Percentiles rank a stretch among this genome's conserved stretches.
phyloP scores from a whole-genome alignment of 768 basidiomycete species.

The Hypsizygus marmoreus region DNA sequence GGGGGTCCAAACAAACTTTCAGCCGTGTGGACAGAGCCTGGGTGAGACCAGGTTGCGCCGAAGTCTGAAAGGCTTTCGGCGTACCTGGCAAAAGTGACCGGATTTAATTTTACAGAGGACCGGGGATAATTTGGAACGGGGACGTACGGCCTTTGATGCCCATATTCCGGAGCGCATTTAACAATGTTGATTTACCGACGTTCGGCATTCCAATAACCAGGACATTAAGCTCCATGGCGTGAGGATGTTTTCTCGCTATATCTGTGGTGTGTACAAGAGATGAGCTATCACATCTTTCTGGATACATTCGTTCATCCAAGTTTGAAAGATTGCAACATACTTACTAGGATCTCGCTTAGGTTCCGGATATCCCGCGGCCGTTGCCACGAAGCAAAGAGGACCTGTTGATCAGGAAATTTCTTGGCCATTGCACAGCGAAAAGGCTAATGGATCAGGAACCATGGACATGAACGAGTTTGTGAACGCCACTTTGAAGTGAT shows the following conservation, averaged over 20 bases:
- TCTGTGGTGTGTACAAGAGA: constrained; percentile 48
- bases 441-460: constrained; percentile 46
- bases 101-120: constrained; percentile 7
- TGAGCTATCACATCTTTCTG: constrained; percentile 9
- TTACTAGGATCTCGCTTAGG: constrained; percentile 69
- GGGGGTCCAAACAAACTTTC: constrained; percentile 77
- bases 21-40: constrained; percentile 86
- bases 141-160: constrained; percentile 85
- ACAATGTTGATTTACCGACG: constrained; percentile 93
- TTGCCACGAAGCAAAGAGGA: constrained; percentile 76
- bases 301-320: constrained; percentile 12
- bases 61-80: constrained; percentile 89
- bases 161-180: constrained; percentile 86
- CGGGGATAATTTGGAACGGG: constrained; percentile 8
- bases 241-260: constrained; percentile 67
- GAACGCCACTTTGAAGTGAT: constrained; percentile 4
- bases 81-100: constrained; percentile 45
- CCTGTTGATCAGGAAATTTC: constrained; percentile 69
- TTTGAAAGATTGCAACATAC: constrained; percentile 49
- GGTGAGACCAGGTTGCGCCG: constrained; percentile 88
- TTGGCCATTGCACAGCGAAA: constrained; percentile 71
- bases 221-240: constrained; percentile 80
- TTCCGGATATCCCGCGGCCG: constrained; percentile 62
- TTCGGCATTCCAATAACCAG: constrained; percentile 99
- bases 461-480: too few species aligned